Percentiles rank a stretch among this genome's conserved stretches.
phyloP scores from a whole-genome alignment of 371 early-diverging fungal genomes.

The Catenaria anguillulae region DNA sequence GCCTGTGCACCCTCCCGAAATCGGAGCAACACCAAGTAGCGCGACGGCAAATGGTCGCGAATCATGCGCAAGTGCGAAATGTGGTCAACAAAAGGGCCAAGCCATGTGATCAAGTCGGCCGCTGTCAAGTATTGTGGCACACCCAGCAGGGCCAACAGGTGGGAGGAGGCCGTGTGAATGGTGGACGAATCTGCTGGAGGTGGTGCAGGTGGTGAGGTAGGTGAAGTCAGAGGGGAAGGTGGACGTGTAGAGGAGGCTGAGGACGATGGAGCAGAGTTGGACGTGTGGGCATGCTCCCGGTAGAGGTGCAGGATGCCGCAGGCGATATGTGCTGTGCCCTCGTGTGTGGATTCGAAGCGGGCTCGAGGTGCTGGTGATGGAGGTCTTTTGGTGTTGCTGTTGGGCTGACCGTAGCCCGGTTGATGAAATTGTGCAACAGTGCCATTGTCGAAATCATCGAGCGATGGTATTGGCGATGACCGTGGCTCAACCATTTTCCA shows the following conservation, averaged over 20 bases:
- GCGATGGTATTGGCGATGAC: no score
- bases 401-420: no score
- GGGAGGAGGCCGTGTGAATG: conserved; percentile 21
- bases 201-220: conserved; percentile 14
- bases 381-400: not conserved
- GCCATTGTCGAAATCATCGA: no score
- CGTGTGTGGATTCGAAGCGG: not conserved
- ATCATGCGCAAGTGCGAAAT: conserved; percentile 54
- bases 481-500: not conserved
- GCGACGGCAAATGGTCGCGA: conserved; percentile 62
- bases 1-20: conserved; percentile 44
- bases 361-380: not conserved
- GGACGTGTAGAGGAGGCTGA: not conserved
- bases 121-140: conserved; percentile 76
- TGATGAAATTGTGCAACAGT: no score
- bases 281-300: conserved; percentile 17
- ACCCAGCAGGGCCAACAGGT: conserved; percentile 54
- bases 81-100: conserved; percentile 37
- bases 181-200: conserved; percentile 3
- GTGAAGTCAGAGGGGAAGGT: not conserved
- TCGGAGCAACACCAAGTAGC: conserved; percentile 67
- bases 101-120: conserved; percentile 65
- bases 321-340: conserved; percentile 13
- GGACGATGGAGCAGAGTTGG: conserved; percentile 3
- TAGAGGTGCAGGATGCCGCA: conserved; percentile 60